Conservation (phyloP, 371 early-diverging fungal genomes). For the Globomyces sp. region DNA sequence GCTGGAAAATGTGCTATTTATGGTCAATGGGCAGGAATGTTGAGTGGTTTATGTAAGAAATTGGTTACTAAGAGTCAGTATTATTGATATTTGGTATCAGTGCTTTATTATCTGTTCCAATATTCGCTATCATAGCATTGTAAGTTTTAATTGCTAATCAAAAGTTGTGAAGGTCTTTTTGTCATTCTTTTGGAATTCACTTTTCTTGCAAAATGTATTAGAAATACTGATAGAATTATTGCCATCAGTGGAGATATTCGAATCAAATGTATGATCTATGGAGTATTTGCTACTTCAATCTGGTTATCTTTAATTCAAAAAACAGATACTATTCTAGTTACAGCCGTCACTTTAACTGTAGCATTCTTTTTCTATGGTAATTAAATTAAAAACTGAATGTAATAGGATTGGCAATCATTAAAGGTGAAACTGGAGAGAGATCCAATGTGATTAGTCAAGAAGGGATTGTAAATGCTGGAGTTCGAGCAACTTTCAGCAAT, state of each 20-base stretch:
- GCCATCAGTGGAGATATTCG: slow-evolving; percentile 2
- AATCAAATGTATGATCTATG: slow-evolving; percentile 6
- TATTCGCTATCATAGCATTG: slow-evolving; percentile 8
- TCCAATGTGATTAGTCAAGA: neutral
- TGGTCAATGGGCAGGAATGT: slow-evolving; percentile 7
- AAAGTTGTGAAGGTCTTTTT: slow-evolving; percentile 12
- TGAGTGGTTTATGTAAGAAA: slow-evolving; percentile 5
- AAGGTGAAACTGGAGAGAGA: neutral
- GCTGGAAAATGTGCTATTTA: slow-evolving; percentile 13
- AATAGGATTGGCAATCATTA: neutral
- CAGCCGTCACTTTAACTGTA: neutral
- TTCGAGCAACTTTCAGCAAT: no score
- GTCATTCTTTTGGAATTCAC: slow-evolving; percentile 13
- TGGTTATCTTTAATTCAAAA: slow-evolving; percentile 8
- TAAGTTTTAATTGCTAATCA: neutral
- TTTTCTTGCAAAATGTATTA: slow-evolving; percentile 6
- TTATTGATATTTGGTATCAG: slow-evolving; percentile 7
- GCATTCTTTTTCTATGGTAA: slow-evolving; percentile 6
- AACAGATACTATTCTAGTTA: slow-evolving; percentile 2
- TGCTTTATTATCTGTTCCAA: neutral
- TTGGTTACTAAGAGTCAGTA: slow-evolving; percentile 1
- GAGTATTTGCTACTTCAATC: slow-evolving; percentile 4
- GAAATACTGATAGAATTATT: slow-evolving; percentile 13
- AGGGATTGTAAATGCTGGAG: no score
- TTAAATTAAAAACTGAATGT: neutral